phyloP scores from a whole-genome alignment of 1,139 yeast species.

The Meyerozyma smithsonii region DNA sequence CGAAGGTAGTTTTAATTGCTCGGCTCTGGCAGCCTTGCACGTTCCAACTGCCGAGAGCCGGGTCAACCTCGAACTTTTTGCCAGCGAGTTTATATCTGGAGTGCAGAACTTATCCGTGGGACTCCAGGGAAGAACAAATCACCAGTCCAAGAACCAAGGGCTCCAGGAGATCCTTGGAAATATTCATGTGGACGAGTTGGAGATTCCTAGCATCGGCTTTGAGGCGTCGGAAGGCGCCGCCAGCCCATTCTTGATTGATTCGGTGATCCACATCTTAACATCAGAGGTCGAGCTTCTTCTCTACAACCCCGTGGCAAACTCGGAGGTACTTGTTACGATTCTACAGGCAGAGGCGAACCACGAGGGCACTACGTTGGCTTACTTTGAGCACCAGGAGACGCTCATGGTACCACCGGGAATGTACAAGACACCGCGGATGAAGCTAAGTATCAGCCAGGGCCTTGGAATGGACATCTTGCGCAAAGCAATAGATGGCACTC shows the following conservation, averaged over 20 bases:
- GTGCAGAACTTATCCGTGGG: conserved; percentile 10
- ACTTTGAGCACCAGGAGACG: conserved; percentile 30
- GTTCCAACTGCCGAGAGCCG: conserved; percentile 9
- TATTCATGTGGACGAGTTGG: conserved; percentile 11
- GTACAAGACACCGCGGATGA: conserved; percentile 43
- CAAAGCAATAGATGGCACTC: conserved; percentile 46
- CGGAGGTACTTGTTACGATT: conserved; percentile 34
- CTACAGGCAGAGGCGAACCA: conserved; percentile 43
- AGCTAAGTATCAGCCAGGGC: conserved; percentile 41
- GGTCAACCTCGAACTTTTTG: conserved; percentile 14
- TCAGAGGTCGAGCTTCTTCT: conserved; percentile 49
- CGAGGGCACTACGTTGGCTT: conserved; percentile 44
- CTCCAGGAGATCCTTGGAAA: conserved; percentile 16
- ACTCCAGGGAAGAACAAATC: conserved; percentile 7
- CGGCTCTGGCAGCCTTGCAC: neutral
- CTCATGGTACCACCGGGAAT: conserved; percentile 47
- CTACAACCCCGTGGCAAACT: conserved; percentile 47
- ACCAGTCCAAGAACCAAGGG: conserved; percentile 12
- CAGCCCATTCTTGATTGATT: conserved; percentile 34
- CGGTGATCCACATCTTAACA: conserved; percentile 47
- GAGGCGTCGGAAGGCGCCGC: conserved; percentile 7
- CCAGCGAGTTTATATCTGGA: conserved; percentile 22
- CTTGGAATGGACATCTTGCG: conserved; percentile 46
- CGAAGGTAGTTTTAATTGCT: neutral
- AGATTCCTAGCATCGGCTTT: conserved; percentile 15